Percentiles rank a stretch among this genome's conserved stretches.
These are phyloP conservation scores for Solidago caesia DNA, from an alignment of 129 eudicot genomes.

Conservation along the genomic window DNA sequence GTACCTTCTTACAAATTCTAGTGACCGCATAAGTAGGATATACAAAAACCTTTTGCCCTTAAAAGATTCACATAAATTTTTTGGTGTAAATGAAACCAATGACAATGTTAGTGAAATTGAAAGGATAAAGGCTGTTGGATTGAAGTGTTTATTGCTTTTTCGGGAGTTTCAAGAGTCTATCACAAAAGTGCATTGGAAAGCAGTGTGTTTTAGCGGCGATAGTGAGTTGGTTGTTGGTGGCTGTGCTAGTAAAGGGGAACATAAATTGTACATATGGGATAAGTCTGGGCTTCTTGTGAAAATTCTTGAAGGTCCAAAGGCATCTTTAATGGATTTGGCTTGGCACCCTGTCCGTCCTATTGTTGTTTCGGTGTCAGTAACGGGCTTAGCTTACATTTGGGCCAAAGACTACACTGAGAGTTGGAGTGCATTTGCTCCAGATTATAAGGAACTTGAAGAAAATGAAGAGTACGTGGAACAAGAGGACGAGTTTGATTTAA, in stretches of 20 bases:
- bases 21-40: constrained; percentile 80
- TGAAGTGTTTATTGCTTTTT: constrained; percentile 52
- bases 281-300: constrained; percentile 86
- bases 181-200: constrained; percentile 89
- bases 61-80: constrained; percentile 49
- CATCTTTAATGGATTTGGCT: constrained; percentile 76
- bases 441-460: constrained; percentile 85
- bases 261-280: constrained; percentile 90
- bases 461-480: constrained; percentile 94
- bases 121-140: constrained; percentile 62
- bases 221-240: constrained; percentile 91
- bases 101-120: constrained; percentile 34
- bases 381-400: constrained; percentile 85
- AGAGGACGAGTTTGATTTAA: constrained; percentile 87
- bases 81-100: constrained; percentile 38
- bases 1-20: constrained; percentile 81
- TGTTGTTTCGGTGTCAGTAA: constrained; percentile 74
- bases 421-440: constrained; percentile 99
- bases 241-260: constrained; percentile 94
- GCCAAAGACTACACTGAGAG: constrained; percentile 85
- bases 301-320: constrained; percentile 90
- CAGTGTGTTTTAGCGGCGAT: constrained; percentile 89
- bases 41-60: constrained; percentile 74
- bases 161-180: constrained; percentile 87
- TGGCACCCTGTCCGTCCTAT: constrained; percentile 92